phyloP scores from a whole-genome alignment of 352 stramenopile species.

The Hyaloperonospora arabidopsidis region DNA sequence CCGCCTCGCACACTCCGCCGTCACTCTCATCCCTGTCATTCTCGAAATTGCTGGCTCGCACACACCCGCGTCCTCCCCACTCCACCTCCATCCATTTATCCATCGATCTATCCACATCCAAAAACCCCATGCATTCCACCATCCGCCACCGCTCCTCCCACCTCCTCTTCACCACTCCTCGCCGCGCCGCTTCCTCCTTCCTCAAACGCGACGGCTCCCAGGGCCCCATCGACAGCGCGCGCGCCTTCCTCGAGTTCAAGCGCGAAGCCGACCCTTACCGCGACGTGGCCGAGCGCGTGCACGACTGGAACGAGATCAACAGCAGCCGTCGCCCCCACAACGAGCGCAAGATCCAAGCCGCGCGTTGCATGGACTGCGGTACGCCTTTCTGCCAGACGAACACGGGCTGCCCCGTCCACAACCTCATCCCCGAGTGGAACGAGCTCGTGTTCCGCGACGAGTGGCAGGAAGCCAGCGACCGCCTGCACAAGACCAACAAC shows the following conservation, averaged over 20 bases:
- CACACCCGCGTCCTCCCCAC: no score
- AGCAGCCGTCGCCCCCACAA: conserved; percentile 76
- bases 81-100: not conserved
- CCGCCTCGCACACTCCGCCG: no score
- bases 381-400: conserved; percentile 98
- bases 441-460: conserved; percentile 95
- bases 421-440: conserved; percentile 98
- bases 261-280: conserved; percentile 90
- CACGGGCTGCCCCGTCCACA: conserved; percentile 96
- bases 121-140: conserved; percentile 32
- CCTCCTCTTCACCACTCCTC: conserved; percentile 4
- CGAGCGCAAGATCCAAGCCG: conserved; percentile 90
- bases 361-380: conserved; percentile 98
- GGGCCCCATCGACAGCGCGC: conserved; percentile 59
- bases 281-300: conserved; percentile 85
- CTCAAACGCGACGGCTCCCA: conserved; percentile 62
- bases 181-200: conserved; percentile 19
- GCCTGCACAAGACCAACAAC: conserved; percentile 98
- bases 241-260: conserved; percentile 79
- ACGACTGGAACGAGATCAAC: conserved; percentile 98
- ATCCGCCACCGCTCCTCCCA: conserved; percentile 9
- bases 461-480: conserved; percentile 93
- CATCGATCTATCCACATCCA: conserved; percentile 3
- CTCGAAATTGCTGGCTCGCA: no score
- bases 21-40: no score